These are phyloP conservation scores for Fraxinus anomala DNA, from an alignment of 257 asterid species.

Conservation along the genomic window DNA sequence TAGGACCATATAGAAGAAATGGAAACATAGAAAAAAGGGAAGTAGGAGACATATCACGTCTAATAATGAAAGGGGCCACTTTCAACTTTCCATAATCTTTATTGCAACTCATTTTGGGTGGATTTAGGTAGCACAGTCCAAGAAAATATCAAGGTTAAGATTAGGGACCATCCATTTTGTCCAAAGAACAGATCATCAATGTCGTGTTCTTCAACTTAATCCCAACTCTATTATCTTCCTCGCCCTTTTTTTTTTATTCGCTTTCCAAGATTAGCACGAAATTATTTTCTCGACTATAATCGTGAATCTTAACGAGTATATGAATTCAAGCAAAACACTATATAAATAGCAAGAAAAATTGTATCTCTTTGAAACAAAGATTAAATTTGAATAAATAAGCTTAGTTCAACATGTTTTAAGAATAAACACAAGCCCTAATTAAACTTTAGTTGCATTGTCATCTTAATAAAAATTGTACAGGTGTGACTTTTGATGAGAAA, in stretches of 20 bases:
- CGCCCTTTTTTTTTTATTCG: neutral
- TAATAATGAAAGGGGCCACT: constrained; percentile 11
- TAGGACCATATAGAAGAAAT: neutral
- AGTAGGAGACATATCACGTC: neutral
- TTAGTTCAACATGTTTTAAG: too few relatives aligned
- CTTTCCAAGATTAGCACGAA: neutral
- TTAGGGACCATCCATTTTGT: constrained; percentile 31
- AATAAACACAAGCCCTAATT: too few relatives aligned
- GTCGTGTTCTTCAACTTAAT: constrained; percentile 25
- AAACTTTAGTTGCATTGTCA: too few relatives aligned
- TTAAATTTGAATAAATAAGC: too few relatives aligned
- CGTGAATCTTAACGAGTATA: neutral
- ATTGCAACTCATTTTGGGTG: neutral
- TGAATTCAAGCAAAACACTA: neutral
- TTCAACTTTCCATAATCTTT: neutral
- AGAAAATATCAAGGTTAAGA: constrained; percentile 10
- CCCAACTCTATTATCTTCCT: constrained; percentile 1
- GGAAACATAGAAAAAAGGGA: neutral
- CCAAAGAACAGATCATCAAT: neutral
- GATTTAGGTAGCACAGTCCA: neutral
- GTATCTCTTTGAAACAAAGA: too few relatives aligned
- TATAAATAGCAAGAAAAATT: neutral
- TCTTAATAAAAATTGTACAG: too few relatives aligned
- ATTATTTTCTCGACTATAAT: neutral
- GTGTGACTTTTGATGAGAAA: too few relatives aligned